phyloP scores from a whole-genome alignment of 2,329 filamentous ascomycete species.

The Capronia epimyces region DNA sequence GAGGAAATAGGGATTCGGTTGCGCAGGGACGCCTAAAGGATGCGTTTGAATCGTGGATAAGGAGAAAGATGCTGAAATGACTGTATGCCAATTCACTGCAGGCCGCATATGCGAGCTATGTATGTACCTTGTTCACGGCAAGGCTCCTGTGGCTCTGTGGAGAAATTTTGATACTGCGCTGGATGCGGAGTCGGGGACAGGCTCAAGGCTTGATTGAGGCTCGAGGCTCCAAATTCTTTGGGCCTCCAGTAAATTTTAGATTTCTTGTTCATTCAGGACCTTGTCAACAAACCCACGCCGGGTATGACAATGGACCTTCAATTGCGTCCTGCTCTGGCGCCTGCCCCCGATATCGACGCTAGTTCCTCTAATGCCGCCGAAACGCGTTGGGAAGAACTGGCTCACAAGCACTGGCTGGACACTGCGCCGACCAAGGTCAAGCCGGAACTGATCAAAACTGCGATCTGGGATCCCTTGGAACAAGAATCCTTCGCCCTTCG shows the following conservation, averaged over 20 bases:
- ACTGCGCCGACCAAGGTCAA: constrained; percentile 55
- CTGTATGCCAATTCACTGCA: no score
- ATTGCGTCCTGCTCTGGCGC: constrained; percentile 55
- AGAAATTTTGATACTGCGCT: constrained; percentile 5
- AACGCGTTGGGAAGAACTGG: constrained; percentile 59
- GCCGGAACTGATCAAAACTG: constrained; percentile 74
- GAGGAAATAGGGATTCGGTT: no score
- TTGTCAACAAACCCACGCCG: not conserved
- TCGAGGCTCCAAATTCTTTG: not conserved
- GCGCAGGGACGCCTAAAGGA: no score
- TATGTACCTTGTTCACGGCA: no score
- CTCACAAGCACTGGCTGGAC: constrained; percentile 79
- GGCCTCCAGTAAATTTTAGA: constrained; percentile 2
- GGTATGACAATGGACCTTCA: constrained; percentile 30
- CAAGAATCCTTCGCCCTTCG: constrained; percentile 71
- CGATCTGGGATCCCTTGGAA: constrained; percentile 85
- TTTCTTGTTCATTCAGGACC: not conserved
- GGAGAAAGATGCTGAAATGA: no score
- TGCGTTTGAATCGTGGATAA: no score
- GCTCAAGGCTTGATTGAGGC: no score
- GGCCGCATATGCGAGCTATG: no score
- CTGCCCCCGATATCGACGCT: constrained; percentile 39
- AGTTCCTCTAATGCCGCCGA: constrained; percentile 24
- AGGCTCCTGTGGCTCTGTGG: constrained; percentile 4
- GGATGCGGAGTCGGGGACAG: no score